phyloP scores from a whole-genome alignment of 441 rosid species.

The Monsonia emarginata region DNA sequence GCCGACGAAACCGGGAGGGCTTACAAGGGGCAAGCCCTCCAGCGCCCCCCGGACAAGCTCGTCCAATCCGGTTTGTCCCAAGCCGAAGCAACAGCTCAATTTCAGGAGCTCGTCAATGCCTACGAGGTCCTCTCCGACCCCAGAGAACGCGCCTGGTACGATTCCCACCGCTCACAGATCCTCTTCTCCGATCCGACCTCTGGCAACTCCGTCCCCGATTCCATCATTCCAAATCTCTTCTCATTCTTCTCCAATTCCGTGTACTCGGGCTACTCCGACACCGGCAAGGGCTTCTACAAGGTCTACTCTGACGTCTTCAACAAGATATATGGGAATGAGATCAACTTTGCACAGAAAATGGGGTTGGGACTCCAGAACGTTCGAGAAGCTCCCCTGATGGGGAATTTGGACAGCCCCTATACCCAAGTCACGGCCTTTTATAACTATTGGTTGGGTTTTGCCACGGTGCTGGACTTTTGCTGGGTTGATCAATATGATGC shows the following conservation, averaged over 20 bases:
- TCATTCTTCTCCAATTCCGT: conserved; percentile 67
- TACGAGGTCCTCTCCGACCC: conserved; percentile 86
- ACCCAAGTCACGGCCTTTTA: conserved; percentile 76
- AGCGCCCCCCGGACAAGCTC: conserved; percentile 92
- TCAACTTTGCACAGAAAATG: conserved; percentile 47
- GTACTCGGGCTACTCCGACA: conserved; percentile 55
- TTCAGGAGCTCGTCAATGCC: conserved; percentile 80
- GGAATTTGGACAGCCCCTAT: conserved; percentile 66
- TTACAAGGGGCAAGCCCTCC: conserved; percentile 71
- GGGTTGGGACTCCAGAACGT: conserved; percentile 48
- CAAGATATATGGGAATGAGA: conserved; percentile 51
- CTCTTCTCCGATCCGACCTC: conserved; percentile 60
- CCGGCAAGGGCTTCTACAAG: conserved; percentile 74
- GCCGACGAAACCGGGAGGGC: conserved; percentile 73
- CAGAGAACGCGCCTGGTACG: conserved; percentile 89
- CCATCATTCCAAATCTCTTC: conserved; percentile 55
- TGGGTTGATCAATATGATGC: conserved; percentile 79
- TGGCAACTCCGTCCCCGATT: conserved; percentile 31
- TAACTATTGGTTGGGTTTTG: conserved; percentile 71
- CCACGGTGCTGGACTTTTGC: conserved; percentile 73
- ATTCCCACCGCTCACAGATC: conserved; percentile 85
- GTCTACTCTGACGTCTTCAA: conserved; percentile 65
- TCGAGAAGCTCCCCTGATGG: conserved; percentile 77
- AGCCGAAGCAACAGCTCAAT: conserved; percentile 82
- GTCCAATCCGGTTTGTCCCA: conserved; percentile 64